Evolutionary conservation across 2,329 filamentous ascomycete genomes (phyloP).

Genomic region (Plectosphaerella plurivora): DNA sequence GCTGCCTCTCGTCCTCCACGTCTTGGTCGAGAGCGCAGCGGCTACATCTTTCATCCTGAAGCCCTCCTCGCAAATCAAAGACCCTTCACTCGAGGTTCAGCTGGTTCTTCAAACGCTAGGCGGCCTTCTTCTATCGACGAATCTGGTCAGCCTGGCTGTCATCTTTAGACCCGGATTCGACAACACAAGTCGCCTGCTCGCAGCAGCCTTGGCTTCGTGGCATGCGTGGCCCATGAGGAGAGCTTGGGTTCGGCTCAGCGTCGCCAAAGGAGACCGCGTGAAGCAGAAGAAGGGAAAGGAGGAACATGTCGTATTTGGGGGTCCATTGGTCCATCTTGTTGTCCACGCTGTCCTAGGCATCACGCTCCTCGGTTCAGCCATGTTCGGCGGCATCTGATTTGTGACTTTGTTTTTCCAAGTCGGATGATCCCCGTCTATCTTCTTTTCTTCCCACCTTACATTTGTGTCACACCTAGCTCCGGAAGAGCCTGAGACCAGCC

Average conservation of each 20-base stretch:
- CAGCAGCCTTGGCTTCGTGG: constrained; percentile 39
- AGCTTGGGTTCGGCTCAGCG: constrained; percentile 29
- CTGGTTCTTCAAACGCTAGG: constrained; percentile 44
- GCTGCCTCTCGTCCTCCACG: constrained; percentile 32
- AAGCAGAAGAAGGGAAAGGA: constrained; percentile 11
- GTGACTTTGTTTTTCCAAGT: too few species aligned
- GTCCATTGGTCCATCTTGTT: constrained; percentile 39
- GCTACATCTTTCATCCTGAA: constrained; percentile 39
- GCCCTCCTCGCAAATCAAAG: constrained; percentile 36
- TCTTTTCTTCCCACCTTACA: not conserved
- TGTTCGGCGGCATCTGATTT: too few species aligned
- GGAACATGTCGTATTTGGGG: constrained; percentile 28
- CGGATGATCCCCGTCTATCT: too few species aligned
- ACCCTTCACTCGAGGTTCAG: constrained; percentile 29
- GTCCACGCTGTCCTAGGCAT: constrained; percentile 33
- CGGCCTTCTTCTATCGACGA: constrained; percentile 39
- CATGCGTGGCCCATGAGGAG: constrained; percentile 43
- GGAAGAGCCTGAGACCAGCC: constrained; percentile 49
- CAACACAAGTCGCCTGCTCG: constrained; percentile 25
- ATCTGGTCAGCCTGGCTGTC: constrained; percentile 35
- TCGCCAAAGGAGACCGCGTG: constrained; percentile 9
- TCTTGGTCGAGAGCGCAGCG: constrained; percentile 34
- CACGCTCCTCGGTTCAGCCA: too few species aligned
- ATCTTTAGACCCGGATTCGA: constrained; percentile 23
- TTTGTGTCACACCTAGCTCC: constrained; percentile 20